These are phyloP conservation scores for Yamadazyma songkhlaensis DNA, from an alignment of 1,139 yeast species.

Conservation along the genomic window DNA sequence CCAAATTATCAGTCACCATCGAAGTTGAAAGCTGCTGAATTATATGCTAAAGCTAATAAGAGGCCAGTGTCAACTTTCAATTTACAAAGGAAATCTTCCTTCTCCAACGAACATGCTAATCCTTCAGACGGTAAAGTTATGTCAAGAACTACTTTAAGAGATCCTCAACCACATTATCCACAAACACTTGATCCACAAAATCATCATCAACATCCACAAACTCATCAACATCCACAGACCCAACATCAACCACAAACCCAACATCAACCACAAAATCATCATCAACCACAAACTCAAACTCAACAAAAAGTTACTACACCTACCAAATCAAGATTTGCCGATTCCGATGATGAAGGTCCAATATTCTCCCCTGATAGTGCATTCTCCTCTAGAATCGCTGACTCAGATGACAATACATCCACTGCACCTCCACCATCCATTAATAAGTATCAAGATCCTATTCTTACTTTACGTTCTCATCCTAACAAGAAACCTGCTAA, in stretches of 20 bases:
- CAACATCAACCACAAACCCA: conserved; percentile 6
- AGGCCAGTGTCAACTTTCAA: conserved; percentile 42
- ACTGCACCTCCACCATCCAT: neutral
- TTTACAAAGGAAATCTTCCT: conserved; percentile 50
- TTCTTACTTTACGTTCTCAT: conserved; percentile 12
- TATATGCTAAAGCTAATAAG: conserved; percentile 47
- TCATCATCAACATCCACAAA: conserved; percentile 4
- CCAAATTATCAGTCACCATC: conserved; percentile 43
- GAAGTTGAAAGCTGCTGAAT: conserved; percentile 44
- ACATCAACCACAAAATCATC: conserved; percentile 13
- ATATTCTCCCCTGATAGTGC: conserved; percentile 20
- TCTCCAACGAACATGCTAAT: conserved; percentile 35
- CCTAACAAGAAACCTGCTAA: conserved; percentile 5
- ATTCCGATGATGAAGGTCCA: conserved; percentile 46
- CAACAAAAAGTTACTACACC: conserved; percentile 6
- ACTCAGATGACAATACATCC: conserved; percentile 46
- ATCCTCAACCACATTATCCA: conserved; percentile 3
- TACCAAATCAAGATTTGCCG: conserved; percentile 39
- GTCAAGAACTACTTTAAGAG: conserved; percentile 12
- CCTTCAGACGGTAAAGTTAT: conserved; percentile 3
- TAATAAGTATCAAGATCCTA: conserved; percentile 8
- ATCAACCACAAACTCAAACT: conserved; percentile 3
- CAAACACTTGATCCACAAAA: conserved; percentile 13
- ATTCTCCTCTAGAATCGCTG: conserved; percentile 51
- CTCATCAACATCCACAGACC: conserved; percentile 6